Conservation (phyloP, 257 asterid species). For the Anisodus tanguticus region DNA sequence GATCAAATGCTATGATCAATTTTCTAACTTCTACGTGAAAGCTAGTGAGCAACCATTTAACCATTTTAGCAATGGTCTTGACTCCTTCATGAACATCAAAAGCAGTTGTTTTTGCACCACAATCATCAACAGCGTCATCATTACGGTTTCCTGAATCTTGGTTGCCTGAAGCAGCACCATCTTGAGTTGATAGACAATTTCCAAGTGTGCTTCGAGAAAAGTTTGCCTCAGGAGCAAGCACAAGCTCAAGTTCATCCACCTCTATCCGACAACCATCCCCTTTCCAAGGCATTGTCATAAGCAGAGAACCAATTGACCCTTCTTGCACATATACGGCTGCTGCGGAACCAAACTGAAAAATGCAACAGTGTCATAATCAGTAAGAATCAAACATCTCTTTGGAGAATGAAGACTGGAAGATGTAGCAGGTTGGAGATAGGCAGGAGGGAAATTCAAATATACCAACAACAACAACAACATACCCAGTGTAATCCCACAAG, state of each 20-base stretch:
- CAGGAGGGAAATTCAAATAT: neutral
- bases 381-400: slow-evolving; percentile 20
- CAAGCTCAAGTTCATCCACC: slow-evolving; percentile 87
- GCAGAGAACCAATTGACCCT: slow-evolving; percentile 89
- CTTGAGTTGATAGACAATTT: slow-evolving; percentile 43
- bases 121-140: slow-evolving; percentile 39
- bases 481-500: too few relatives aligned
- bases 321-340: slow-evolving; percentile 71
- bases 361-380: slow-evolving; percentile 29
- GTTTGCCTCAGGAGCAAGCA: slow-evolving; percentile 66
- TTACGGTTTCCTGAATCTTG: slow-evolving; percentile 51
- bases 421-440: neutral
- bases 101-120: slow-evolving; percentile 44
- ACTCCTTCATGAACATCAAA: slow-evolving; percentile 98
- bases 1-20: slow-evolving; percentile 87
- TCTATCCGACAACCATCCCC: slow-evolving; percentile 85
- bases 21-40: slow-evolving; percentile 77
- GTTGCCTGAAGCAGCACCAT: slow-evolving; percentile 35
- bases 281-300: slow-evolving; percentile 90
- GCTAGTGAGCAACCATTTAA: slow-evolving; percentile 88
- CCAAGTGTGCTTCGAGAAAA: slow-evolving; percentile 47
- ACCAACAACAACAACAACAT: neutral
- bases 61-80: slow-evolving; percentile 93
- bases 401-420: slow-evolving; percentile 8
- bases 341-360: slow-evolving; percentile 68